phyloP scores from a whole-genome alignment of 106 monocot genomes.

The Dendrobium officinale region DNA sequence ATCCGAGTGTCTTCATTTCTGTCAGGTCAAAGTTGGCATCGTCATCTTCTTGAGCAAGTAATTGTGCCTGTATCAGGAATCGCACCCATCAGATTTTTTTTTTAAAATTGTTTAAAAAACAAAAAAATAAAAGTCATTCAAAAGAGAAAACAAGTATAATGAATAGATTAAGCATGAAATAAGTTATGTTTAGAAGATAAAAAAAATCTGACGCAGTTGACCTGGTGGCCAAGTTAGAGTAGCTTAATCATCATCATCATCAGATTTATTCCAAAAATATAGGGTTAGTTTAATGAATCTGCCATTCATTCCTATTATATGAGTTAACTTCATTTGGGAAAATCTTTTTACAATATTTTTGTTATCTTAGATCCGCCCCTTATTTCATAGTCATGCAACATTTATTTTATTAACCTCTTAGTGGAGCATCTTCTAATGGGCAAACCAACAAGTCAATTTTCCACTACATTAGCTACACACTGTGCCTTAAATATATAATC shows the following conservation, averaged over 20 bases:
- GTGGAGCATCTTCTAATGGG: background rate
- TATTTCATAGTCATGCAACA: background rate
- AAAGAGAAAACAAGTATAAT: background rate
- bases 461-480: background rate
- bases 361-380: no score
- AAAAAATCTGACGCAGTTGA: no score
- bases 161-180: background rate
- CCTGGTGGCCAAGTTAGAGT: no score
- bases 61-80: conserved; percentile 51
- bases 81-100: background rate
- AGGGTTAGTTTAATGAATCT: background rate
- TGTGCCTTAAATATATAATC: background rate
- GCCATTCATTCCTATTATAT: no score
- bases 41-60: conserved; percentile 74
- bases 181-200: no score
- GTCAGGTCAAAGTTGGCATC: conserved; percentile 7
- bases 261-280: background rate
- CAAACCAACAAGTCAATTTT: background rate
- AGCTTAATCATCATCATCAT: background rate
- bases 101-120: background rate
- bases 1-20: conserved; percentile 7
- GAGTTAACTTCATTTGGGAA: no score
- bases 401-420: background rate
- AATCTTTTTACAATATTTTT: no score
- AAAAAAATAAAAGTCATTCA: background rate